Percentiles rank a stretch among this genome's conserved stretches.
phyloP scores from a whole-genome alignment of 148 eudicot genomes.

The Nepenthes mirabilis region DNA sequence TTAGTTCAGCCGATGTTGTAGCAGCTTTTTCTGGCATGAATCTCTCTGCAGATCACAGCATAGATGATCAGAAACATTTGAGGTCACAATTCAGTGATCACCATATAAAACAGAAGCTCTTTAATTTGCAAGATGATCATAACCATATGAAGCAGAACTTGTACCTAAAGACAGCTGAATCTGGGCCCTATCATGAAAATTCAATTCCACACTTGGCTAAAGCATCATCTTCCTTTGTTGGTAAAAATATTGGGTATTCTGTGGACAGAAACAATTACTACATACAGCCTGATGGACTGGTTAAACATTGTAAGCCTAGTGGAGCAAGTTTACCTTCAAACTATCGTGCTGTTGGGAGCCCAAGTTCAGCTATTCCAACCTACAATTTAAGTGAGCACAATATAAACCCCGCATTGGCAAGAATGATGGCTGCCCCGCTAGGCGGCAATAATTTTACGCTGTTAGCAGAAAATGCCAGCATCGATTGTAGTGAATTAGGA shows the following conservation, averaged over 20 bases:
- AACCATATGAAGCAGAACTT: conserved; percentile 20
- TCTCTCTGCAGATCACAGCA: conserved; percentile 29
- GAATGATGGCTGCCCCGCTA: conserved; percentile 49
- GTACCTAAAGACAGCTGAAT: conserved; percentile 19
- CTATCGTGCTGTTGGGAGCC: conserved; percentile 56
- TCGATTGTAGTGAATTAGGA: conserved; percentile 45
- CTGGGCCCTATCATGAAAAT: conserved; percentile 19
- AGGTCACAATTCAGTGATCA: conserved; percentile 26
- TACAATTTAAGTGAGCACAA: conserved; percentile 47
- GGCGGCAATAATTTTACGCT: conserved; percentile 44
- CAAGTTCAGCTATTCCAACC: conserved; percentile 55
- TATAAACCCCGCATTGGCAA: conserved; percentile 52
- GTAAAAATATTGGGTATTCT: conserved; percentile 17
- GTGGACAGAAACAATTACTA: conserved; percentile 31
- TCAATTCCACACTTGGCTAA: conserved; percentile 29
- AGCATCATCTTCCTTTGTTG: conserved; percentile 30
- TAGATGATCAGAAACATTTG: conserved; percentile 34
- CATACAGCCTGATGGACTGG: conserved; percentile 30
- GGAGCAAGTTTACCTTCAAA: conserved; percentile 45
- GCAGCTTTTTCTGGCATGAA: conserved; percentile 58
- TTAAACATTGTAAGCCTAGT: conserved; percentile 32
- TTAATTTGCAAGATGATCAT: conserved; percentile 29
- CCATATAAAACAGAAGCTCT: conserved; percentile 13
- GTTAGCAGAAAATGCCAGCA: conserved; percentile 42
- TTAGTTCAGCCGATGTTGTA: conserved; percentile 29